Conservation (phyloP, 2,329 filamentous ascomycete genomes). For the Colletotrichum lentis region DNA sequence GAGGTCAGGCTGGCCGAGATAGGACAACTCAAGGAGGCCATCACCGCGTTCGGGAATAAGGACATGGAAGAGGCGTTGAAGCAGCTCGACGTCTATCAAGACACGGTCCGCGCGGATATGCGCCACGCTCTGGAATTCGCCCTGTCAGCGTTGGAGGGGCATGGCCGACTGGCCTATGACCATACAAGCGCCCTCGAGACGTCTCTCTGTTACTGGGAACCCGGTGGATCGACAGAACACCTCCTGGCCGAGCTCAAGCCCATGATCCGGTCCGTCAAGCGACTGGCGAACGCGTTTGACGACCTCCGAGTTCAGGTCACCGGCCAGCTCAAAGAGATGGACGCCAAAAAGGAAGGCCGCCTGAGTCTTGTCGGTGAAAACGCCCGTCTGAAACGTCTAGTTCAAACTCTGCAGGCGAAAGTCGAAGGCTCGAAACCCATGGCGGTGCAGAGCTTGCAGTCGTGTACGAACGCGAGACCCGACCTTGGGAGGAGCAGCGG, state of each 20-base stretch:
- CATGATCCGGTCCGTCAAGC: background rate
- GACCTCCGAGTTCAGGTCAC: background rate
- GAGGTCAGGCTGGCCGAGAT: background rate
- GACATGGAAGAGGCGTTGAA: slow-evolving; percentile 13
- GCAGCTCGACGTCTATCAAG: slow-evolving; percentile 19
- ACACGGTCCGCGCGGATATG: slow-evolving; percentile 19
- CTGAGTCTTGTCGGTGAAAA: background rate
- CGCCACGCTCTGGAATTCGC: slow-evolving; percentile 3
- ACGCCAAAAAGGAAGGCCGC: background rate
- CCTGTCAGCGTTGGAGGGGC: slow-evolving; percentile 2
- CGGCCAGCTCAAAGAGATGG: background rate
- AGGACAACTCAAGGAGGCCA: background rate
- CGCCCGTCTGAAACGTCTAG: background rate
- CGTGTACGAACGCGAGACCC: background rate
- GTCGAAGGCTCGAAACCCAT: background rate
- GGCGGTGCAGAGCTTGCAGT: background rate
- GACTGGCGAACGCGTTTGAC: background rate
- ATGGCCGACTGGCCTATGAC: slow-evolving; percentile 4
- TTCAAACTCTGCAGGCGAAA: background rate
- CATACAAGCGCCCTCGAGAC: background rate
- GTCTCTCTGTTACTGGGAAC: background rate
- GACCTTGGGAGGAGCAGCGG: background rate
- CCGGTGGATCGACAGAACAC: background rate
- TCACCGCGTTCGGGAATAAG: background rate
- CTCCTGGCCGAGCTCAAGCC: slow-evolving; percentile 5